Evolutionary conservation across 75 land plant genomes (phyloP).

Genomic region (Sequoia sempervirens): DNA sequence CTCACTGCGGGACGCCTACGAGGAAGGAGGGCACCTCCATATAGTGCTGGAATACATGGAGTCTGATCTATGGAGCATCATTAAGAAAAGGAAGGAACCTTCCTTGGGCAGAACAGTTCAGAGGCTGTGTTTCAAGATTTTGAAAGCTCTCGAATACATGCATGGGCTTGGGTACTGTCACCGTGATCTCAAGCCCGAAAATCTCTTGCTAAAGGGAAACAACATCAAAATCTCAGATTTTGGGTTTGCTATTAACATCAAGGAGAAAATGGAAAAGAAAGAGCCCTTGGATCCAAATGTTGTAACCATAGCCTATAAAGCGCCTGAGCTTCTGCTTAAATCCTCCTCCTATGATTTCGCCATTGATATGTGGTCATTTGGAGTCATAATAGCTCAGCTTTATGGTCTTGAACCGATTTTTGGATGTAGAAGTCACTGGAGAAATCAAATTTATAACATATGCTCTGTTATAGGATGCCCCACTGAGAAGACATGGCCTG

Average conservation of each 20-base stretch:
- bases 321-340: conserved; percentile 35
- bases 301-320: conserved; percentile 29
- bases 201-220: conserved; percentile 21
- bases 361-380: conserved; percentile 43
- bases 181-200: conserved; percentile 37
- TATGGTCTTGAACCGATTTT: neutral
- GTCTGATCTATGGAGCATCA: neutral
- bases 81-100: neutral
- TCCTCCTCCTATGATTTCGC: conserved; percentile 17
- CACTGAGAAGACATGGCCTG: neutral
- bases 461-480: neutral
- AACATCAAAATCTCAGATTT: conserved; percentile 38
- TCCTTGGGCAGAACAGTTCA: neutral
- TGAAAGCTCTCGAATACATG: conserved; percentile 31
- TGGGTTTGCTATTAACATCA: conserved; percentile 20
- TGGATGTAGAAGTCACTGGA: neutral
- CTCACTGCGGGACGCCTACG: neutral
- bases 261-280: neutral
- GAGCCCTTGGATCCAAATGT: conserved; percentile 31
- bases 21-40: neutral
- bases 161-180: conserved; percentile 32
- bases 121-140: conserved; percentile 31
- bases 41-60: neutral
- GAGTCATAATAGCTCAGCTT: neutral
- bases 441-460: neutral